Base-by-base conservation (phyloP, 345 rosid genomes). In the Populus simonii region DNA sequence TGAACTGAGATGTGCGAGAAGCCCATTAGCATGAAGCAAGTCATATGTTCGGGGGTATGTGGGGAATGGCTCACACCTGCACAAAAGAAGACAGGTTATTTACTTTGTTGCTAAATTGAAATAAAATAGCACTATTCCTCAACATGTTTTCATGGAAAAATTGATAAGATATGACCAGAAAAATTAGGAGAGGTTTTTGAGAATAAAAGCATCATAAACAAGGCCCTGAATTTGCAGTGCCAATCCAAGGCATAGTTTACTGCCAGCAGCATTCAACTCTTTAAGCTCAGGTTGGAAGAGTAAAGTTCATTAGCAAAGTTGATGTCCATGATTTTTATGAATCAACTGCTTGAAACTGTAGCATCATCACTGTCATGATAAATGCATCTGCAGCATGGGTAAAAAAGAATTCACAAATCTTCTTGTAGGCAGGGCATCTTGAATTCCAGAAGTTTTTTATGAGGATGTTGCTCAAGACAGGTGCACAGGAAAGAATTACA, bases 21-120 rank as follows among this genome's bases (percentile, higher is more conserved):
- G 93, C 61, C 91, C 97, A 81, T 90, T 84, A 78, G 97, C 99
- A 75, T 94, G 97, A 83, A 96, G 96, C 94, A 96, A 77, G 80
- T 96, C 99, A 72, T 96, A 96, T 68, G 99, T 94, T 76, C 99
- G 87, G 29, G 98, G 97, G 79, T 96, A 96, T 3, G 99, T 96
- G 53, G 99, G 98, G 87, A 96, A 96, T 55, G 98, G 92, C 83
- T 96, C 98, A 80, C 99, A 96, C 98, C 98, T 94, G 85, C 25
- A 9, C 39, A 63, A 49, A 72, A 81, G 76, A 9, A 74, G 81
- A 84, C 63, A 74, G 59, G 65, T 51, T 59, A n/a, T 23, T 11
- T 13, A 41, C 25, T 75, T 43, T 57, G 75, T 74, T 61, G 70
- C 25, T 53, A 63, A 78, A 72, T 49, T 33, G 16, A 59, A 51